Evolutionary conservation across 2,329 filamentous ascomycete species (phyloP).

Genomic region (Scedosporium dehoogii): DNA sequence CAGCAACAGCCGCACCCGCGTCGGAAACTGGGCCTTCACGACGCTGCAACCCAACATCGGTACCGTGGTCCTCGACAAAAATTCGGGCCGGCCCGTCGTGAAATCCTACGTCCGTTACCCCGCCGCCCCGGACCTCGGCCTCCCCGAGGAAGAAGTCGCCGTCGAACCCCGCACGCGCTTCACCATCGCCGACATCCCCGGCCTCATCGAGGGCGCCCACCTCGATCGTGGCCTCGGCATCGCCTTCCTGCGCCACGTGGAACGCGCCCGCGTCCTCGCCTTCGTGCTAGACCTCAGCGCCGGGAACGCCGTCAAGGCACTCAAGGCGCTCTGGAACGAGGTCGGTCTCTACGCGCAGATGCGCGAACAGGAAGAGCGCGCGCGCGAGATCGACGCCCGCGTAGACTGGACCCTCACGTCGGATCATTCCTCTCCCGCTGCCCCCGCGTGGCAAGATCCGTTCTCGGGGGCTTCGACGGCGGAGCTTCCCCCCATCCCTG

Average conservation of each 20-base stretch:
- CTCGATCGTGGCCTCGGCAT: constrained; percentile 85
- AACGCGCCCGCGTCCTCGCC: constrained; percentile 83
- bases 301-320: constrained; percentile 66
- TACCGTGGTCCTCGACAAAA: constrained; percentile 84
- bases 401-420: constrained; percentile 52
- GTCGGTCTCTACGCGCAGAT: constrained; percentile 77
- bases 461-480: not conserved
- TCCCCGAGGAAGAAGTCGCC: constrained; percentile 32
- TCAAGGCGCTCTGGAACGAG: constrained; percentile 82
- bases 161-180: constrained; percentile 62
- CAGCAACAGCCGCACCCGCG: constrained; percentile 77
- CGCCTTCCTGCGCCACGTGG: constrained; percentile 86
- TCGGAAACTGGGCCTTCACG: constrained; percentile 95
- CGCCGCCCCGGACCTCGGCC: constrained; percentile 22
- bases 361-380: constrained; percentile 62
- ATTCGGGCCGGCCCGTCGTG: constrained; percentile 61
- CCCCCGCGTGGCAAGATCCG: not conserved
- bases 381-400: constrained; percentile 46
- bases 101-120: constrained; percentile 19
- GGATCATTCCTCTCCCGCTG: constrained; percentile 12
- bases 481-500: constrained; percentile 11
- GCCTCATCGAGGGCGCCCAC: constrained; percentile 85
- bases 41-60: constrained; percentile 92
- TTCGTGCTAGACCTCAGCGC: constrained; percentile 84
- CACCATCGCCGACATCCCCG: constrained; percentile 92